Evolutionary conservation across 768 basidiomycete species (phyloP), one percentile per base, ranked within the genome.

Genomic region (Pleurotus platypus): DNA sequence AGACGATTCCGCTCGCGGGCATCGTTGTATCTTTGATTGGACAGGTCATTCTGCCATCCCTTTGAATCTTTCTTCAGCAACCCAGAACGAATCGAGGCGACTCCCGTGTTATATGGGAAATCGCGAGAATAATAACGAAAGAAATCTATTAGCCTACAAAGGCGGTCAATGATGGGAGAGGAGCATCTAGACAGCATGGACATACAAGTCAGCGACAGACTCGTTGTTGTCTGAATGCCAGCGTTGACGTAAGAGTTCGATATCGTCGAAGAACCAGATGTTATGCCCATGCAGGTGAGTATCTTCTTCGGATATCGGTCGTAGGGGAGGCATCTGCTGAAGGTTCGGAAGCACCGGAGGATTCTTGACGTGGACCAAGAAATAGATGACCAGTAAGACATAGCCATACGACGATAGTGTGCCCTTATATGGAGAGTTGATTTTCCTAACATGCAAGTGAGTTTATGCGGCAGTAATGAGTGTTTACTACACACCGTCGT

Each of bases 371-470:
- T 99, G 97, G 46, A 95, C 87, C 54, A 98, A 84, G 75, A 94
- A 99, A 76, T 95, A 97, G 65, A 99, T 92, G 70, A 98, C 96
- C 72, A 99, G 89, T 53, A 99, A 82, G 62, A 96, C 95, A 75
- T 96, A 98, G 61, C 96, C 96, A 69, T 99, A 98, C 55, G 94
- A 96, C 56, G 92, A 95, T 54, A 99, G 78, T 1, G 96, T 98
- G 60, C 96, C 96, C 66, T 92, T 86, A 73, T 98, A 99, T 9
- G 96, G 94, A 50, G 94, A 97, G 73, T 99, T 99, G 72, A 99
- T 97, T 85, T 97, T 95, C 73, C 91, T 92, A 64, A 43, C 62
- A 11, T 35, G 24, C 50, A 49, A 48, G 12, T 42, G 24, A 50
- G 58, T 27, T 55, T 15, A 11, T 48, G 43, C 16, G 27, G 39